Conservation (phyloP, 2,329 filamentous ascomycete genomes). For the Pyrenochaeta sp. region DNA sequence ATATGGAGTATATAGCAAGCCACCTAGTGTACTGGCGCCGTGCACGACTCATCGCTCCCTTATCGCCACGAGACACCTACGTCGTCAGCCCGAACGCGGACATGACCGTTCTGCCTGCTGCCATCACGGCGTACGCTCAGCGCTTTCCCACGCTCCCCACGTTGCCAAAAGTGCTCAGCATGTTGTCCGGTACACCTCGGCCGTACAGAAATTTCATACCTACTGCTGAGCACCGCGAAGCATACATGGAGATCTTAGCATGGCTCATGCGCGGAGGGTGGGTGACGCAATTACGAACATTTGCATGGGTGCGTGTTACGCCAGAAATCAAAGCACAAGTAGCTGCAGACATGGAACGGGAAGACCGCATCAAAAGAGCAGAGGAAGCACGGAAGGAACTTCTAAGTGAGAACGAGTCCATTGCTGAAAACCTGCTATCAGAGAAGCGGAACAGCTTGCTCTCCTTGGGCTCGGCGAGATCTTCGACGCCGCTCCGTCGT, state of each 20-base stretch:
- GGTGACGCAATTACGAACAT: constrained; percentile 92
- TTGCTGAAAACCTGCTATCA: constrained; percentile 38
- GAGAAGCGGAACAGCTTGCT: constrained; percentile 44
- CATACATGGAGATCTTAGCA: constrained; percentile 89
- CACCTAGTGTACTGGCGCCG: constrained; percentile 97
- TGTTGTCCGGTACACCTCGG: constrained; percentile 80
- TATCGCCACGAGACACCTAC: constrained; percentile 90
- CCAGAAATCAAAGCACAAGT: constrained; percentile 85
- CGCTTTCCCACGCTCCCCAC: constrained; percentile 85
- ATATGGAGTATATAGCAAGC: constrained; percentile 86
- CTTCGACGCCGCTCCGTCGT: constrained; percentile 42
- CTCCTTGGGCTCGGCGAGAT: constrained; percentile 32
- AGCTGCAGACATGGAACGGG: constrained; percentile 70
- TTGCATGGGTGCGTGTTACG: constrained; percentile 86
- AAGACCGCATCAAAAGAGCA: constrained; percentile 41
- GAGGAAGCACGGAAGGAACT: constrained; percentile 39
- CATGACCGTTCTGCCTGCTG: constrained; percentile 72
- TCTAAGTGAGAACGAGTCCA: constrained; percentile 41
- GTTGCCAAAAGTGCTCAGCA: constrained; percentile 85
- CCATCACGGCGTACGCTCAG: constrained; percentile 75
- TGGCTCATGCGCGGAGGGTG: constrained; percentile 93
- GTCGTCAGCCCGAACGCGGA: constrained; percentile 92
- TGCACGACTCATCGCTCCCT: constrained; percentile 87
- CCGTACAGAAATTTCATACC: constrained; percentile 86
- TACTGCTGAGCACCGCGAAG: constrained; percentile 83